Percentiles rank a stretch among this genome's conserved stretches.
Conservation (phyloP, 2,329 filamentous ascomycete genomes). For the Fusarium heterosporum region DNA sequence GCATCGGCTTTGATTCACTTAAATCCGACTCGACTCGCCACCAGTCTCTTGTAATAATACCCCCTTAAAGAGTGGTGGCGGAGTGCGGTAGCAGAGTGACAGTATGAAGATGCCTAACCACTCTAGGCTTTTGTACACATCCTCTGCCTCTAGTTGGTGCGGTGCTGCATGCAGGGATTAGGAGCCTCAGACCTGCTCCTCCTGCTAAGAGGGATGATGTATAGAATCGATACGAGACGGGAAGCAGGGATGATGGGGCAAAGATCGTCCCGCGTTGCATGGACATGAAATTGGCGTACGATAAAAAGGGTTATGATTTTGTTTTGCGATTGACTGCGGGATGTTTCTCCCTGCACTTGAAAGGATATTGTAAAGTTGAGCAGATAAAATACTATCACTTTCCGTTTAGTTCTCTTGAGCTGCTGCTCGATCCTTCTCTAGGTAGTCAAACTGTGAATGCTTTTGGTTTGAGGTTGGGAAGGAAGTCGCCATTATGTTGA, state of each 20-base stretch:
- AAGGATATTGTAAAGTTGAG: slow-evolving; percentile 40
- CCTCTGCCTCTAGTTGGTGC: slow-evolving; percentile 40
- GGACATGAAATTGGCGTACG: slow-evolving; percentile 61
- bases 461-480: background rate
- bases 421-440: background rate
- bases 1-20: slow-evolving; percentile 10
- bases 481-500: background rate
- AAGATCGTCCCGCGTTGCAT: slow-evolving; percentile 61
- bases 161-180: slow-evolving; percentile 53
- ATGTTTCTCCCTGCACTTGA: slow-evolving; percentile 15
- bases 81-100: slow-evolving; percentile 23
- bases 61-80: slow-evolving; percentile 31
- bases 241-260: slow-evolving; percentile 61
- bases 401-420: background rate
- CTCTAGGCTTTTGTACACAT: slow-evolving; percentile 28
- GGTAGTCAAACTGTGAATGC: background rate
- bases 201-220: slow-evolving; percentile 40
- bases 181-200: slow-evolving; percentile 62
- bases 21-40: slow-evolving; percentile 25
- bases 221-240: slow-evolving; percentile 35
- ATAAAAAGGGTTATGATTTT: slow-evolving; percentile 48
- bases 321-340: slow-evolving; percentile 35
- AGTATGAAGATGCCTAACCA: slow-evolving; percentile 21
- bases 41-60: slow-evolving; percentile 44
- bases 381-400: slow-evolving; percentile 39